Conservation (phyloP, 2,329 filamentous ascomycete genomes). For the Fusarium pininemorale region DNA sequence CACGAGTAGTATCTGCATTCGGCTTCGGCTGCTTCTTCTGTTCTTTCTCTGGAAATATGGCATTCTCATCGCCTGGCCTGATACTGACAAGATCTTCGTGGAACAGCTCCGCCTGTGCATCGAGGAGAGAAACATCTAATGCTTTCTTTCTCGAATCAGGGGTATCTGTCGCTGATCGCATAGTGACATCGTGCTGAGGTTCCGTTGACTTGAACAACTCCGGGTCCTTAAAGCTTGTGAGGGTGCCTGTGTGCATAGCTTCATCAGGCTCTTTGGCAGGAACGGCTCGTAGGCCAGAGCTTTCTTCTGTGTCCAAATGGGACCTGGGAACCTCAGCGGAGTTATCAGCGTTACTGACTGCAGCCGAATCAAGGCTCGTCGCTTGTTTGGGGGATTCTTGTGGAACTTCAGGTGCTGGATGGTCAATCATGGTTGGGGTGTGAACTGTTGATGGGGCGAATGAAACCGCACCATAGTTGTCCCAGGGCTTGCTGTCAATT, state of each 20-base stretch:
- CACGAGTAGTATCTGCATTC: not conserved
- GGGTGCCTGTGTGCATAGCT: not conserved
- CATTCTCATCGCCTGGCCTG: not conserved
- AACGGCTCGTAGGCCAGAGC: not conserved
- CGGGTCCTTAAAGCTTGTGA: not conserved
- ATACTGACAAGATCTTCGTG: not conserved
- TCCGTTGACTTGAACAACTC: not conserved
- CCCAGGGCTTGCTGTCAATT: not conserved
- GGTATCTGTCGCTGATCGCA: not conserved
- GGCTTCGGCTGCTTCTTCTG: constrained; percentile 24
- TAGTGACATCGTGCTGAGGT: not conserved
- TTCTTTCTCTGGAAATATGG: constrained; percentile 15
- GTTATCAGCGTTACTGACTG: not conserved
- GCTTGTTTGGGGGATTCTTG: not conserved
- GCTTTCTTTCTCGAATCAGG: not conserved
- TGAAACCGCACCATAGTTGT: not conserved
- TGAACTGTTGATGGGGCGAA: not conserved
- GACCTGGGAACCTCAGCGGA: not conserved
- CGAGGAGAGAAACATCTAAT: not conserved
- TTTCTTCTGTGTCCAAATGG: not conserved
- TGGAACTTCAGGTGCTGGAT: not conserved
- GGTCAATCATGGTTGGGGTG: not conserved
- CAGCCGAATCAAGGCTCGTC: not conserved
- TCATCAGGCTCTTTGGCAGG: not conserved
- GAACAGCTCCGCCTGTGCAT: not conserved